Conservation (phyloP, 768 basidiomycete species). For the Rhizopogon vesiculosus region DNA sequence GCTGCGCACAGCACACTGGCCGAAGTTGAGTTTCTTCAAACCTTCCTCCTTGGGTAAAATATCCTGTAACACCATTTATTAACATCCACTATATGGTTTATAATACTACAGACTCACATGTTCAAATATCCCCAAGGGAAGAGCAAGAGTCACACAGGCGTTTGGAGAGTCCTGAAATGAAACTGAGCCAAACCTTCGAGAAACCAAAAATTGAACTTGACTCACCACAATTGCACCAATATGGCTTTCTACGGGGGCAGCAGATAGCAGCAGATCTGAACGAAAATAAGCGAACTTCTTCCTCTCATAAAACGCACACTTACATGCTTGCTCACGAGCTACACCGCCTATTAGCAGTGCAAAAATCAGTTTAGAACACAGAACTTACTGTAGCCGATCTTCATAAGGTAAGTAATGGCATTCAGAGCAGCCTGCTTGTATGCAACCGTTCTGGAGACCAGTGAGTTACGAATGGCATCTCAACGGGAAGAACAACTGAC, state of each 20-base stretch:
- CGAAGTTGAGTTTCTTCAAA: constrained; percentile 51
- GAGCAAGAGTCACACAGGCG: constrained; percentile 68
- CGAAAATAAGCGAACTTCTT: not conserved
- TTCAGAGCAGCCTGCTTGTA: constrained; percentile 80
- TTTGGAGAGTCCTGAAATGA: constrained; percentile 62
- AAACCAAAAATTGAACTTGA: constrained; percentile 2
- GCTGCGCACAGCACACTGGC: constrained; percentile 63
- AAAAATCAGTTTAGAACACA: not conserved
- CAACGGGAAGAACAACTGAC: constrained; percentile 29
- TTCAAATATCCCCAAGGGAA: constrained; percentile 78
- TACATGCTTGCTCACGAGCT: constrained; percentile 79
- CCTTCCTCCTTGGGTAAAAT: constrained; percentile 65
- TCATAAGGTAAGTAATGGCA: constrained; percentile 61
- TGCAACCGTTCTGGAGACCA: constrained; percentile 52
- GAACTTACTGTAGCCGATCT: constrained; percentile 69
- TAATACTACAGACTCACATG: constrained; percentile 36
- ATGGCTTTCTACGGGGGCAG: constrained; percentile 67
- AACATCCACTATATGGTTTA: not conserved
- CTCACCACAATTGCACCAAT: constrained; percentile 66
- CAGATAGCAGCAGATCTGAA: constrained; percentile 62
- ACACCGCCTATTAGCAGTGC: not conserved
- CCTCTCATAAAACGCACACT: constrained; percentile 5
- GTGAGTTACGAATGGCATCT: not conserved
- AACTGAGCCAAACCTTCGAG: not conserved
- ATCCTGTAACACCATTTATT: constrained; percentile 37